These are phyloP conservation scores for Penicillium pulvis DNA, from an alignment of 495 filamentous ascomycete genomes.

Conservation along the genomic window DNA sequence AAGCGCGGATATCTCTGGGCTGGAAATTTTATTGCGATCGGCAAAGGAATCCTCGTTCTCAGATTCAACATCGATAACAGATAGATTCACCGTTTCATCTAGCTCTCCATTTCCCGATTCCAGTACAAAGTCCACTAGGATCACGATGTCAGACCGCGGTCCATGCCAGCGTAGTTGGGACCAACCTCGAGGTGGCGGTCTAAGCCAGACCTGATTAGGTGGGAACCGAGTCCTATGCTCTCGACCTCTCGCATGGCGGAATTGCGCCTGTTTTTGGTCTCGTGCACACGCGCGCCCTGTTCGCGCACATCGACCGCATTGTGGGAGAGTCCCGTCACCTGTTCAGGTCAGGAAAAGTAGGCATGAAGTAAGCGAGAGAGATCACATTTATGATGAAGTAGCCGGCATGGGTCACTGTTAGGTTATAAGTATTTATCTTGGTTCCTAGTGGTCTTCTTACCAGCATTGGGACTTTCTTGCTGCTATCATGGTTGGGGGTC, in stretches of 20 bases:
- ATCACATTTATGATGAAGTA: slow-evolving; percentile 29
- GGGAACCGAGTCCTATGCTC: slow-evolving; percentile 23
- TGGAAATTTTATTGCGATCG: background rate
- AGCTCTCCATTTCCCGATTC: slow-evolving; percentile 25
- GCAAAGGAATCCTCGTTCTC: background rate
- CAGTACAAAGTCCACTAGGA: slow-evolving; percentile 28
- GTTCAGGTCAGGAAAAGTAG: background rate
- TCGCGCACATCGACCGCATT: slow-evolving; percentile 26
- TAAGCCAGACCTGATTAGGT: slow-evolving; percentile 29
- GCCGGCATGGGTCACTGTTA: slow-evolving; percentile 26
- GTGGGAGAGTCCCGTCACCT: slow-evolving; percentile 27
- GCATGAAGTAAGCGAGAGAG: background rate
- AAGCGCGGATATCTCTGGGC: background rate
- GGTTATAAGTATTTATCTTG: background rate
- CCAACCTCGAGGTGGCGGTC: slow-evolving; percentile 30
- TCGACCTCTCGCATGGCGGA: slow-evolving; percentile 22
- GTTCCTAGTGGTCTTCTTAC: slow-evolving; percentile 1
- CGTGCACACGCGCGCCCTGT: slow-evolving; percentile 23
- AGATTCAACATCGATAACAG: background rate
- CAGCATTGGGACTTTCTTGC: slow-evolving; percentile 17
- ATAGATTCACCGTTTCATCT: slow-evolving; percentile 4
- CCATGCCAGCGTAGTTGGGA: background rate
- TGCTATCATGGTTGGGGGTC: background rate
- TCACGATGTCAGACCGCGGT: background rate
- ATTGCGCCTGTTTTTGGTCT: slow-evolving; percentile 16